Conservation (phyloP, 371 early-diverging fungal genomes). For the Circinella umbellata region DNA sequence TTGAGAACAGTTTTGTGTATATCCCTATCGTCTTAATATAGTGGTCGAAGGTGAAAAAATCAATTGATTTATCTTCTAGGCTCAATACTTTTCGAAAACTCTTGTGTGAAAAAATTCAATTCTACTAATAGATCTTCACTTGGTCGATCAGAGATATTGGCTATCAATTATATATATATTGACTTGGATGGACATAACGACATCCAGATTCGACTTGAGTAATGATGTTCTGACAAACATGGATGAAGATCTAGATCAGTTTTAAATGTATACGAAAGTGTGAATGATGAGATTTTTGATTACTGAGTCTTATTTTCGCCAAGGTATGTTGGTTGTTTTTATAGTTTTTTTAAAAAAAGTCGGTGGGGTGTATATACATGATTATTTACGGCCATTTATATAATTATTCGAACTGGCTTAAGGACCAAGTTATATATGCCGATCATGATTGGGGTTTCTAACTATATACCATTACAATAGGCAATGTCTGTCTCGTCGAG, state of each 20-base stretch:
- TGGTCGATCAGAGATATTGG: background rate
- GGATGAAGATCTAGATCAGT: conserved; percentile 6
- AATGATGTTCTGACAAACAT: background rate
- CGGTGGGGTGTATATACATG: too few species aligned
- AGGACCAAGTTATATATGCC: too few species aligned
- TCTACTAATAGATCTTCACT: background rate
- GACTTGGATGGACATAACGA: background rate
- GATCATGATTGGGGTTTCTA: too few species aligned
- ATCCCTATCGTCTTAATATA: too few species aligned
- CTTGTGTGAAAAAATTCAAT: background rate
- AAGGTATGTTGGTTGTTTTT: background rate
- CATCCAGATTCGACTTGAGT: background rate
- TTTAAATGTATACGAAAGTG: background rate
- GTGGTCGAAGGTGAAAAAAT: too few species aligned
- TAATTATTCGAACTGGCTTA: too few species aligned
- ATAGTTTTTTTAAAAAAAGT: too few species aligned
- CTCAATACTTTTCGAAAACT: background rate
- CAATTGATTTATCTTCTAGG: background rate
- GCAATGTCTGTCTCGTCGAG: too few species aligned
- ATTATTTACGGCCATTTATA: too few species aligned
- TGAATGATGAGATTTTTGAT: background rate
- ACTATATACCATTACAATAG: too few species aligned
- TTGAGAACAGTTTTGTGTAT: background rate
- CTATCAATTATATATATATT: background rate
- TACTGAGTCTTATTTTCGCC: background rate